Base-by-base conservation (phyloP, 2,329 filamentous ascomycete species). In the Hypoxylon sp. region DNA sequence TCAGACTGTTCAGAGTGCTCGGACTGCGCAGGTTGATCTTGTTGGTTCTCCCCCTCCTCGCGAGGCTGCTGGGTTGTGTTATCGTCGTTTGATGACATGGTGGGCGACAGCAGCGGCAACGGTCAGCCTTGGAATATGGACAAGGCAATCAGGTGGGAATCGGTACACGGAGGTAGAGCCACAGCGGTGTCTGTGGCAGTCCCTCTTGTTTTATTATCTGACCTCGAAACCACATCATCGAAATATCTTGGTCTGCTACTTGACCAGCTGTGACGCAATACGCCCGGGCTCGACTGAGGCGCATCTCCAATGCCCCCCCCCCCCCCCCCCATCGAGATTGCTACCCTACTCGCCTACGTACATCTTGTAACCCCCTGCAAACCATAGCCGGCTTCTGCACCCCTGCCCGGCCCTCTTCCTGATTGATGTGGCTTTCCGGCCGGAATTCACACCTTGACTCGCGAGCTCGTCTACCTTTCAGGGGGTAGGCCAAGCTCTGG, bases 131-230 rank as follows among this genome's bases (percentile, higher is more conserved):
- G n/a, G 10, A 11, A 18, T 52, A 7, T 35, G 46, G 27, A 60
- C 54, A 37, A 53, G n/a, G 4, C 29, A 38, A n/a, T 17, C n/a
- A n/a, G n/a, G n/a, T 41, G 47, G 17, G 18, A 31, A 26, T 13
- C 21, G 4, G 21, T 18, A 15, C 18, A 27, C 7, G 10, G 2
- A 37, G 13, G 35, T 29, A 40, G 8, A 18, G 4, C 2, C 11
- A 21, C 20, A n/a, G 4, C 6, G 29, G 9, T 37, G n/a, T 40
- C 11, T 35, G 46, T 37, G 48, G 60, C 53, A 29, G 23, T 47
- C 35, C 8, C 35, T 9, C 35, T 55, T 58, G 54, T 67, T 69
- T 69, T 69, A 69, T 67, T 65, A 35, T 42, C 24, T 23, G 13
- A 17, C 35, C 20, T 40, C 20, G 13, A 49, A 24, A 48, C 48